Percentiles rank a stretch among this genome's conserved stretches.
phyloP scores from a whole-genome alignment of 2,329 filamentous ascomycete species.

The Scedosporium dehoogii region DNA sequence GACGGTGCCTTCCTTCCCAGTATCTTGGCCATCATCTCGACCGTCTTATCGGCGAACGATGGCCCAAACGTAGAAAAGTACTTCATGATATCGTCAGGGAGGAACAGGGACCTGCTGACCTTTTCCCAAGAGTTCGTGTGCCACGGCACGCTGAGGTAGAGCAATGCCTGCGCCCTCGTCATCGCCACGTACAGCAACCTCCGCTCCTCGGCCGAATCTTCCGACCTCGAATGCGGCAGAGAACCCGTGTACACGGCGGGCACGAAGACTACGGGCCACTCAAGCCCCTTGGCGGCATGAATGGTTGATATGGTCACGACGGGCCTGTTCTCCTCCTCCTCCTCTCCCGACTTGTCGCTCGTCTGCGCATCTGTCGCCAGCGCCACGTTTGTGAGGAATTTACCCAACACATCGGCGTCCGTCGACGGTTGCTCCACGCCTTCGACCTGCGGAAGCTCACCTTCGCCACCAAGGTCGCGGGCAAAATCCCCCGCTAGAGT shows the following conservation, averaged over 20 bases:
- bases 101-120: slow-evolving; percentile 20
- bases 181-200: slow-evolving; percentile 90
- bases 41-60: slow-evolving; percentile 50
- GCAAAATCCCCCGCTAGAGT: slow-evolving; percentile 66
- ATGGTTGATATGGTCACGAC: slow-evolving; percentile 91
- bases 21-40: slow-evolving; percentile 62
- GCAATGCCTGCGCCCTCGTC: slow-evolving; percentile 77
- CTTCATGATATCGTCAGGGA: slow-evolving; percentile 13
- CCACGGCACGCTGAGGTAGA: slow-evolving; percentile 76
- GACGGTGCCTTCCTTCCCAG: slow-evolving; percentile 53
- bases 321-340: slow-evolving; percentile 45
- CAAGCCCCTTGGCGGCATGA: slow-evolving; percentile 87
- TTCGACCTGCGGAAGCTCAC: slow-evolving; percentile 55
- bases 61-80: slow-evolving; percentile 55
- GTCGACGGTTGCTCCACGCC: slow-evolving; percentile 54
- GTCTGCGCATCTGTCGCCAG: slow-evolving; percentile 72
- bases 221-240: slow-evolving; percentile 78
- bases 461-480: slow-evolving; percentile 23
- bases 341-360: slow-evolving; percentile 41
- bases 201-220: slow-evolving; percentile 77
- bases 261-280: slow-evolving; percentile 94
- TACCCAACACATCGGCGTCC: slow-evolving; percentile 55
- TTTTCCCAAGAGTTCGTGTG: slow-evolving; percentile 24
- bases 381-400: slow-evolving; percentile 82
- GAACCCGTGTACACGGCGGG: slow-evolving; percentile 83